Evolutionary conservation across 164 flowering plant genomes (phyloP), one percentile per base, ranked within the genome.

Genomic region (Nymphaea colorata): DNA sequence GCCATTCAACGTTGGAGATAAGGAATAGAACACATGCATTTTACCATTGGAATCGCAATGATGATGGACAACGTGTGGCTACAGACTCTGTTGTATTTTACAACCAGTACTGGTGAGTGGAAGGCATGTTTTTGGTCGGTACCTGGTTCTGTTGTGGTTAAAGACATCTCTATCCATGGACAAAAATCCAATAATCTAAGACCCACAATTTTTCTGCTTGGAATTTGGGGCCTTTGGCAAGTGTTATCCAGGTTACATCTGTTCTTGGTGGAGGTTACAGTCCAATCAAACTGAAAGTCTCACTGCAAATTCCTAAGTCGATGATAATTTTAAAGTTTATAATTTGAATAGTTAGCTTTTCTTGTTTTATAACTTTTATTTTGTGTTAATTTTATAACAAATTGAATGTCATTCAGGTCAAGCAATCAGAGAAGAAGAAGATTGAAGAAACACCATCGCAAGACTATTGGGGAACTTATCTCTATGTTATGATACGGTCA

Each of bases 1-100:
- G n/a, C n/a, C n/a, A n/a, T n/a, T n/a, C n/a, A n/a, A n/a, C n/a
- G 1, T 68, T 95, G 74, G 97, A 87, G 74, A 85, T 95, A 60
- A 88, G 76, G 77, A 95, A 95, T 72, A 79, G 89, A 73, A 95
- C 99, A 4, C 99, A 95, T 80, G 99, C 98, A 12, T 4, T 87
- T 59, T 92, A 92, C 81, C 84, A 82, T 64, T 95, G n/a, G n/a
- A n/a, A n/a, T n/a, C n/a, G n/a, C n/a, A n/a, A n/a, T n/a, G n/a
- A n/a, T n/a, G n/a, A n/a, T n/a, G n/a, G n/a, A n/a, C n/a, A 84
- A 63, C 82, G 83, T 65, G 82, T 85, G 63, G 59, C 85, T 64
- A 82, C 90, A 41, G 99, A 61, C 5, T 61, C 63, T 11, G 63
- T 61, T 36, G 41, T 61, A 61, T 61, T 61, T n/a, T n/a, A 7